Base-by-base conservation (phyloP, 805 yeast genomes). In the Candida boidinii region DNA sequence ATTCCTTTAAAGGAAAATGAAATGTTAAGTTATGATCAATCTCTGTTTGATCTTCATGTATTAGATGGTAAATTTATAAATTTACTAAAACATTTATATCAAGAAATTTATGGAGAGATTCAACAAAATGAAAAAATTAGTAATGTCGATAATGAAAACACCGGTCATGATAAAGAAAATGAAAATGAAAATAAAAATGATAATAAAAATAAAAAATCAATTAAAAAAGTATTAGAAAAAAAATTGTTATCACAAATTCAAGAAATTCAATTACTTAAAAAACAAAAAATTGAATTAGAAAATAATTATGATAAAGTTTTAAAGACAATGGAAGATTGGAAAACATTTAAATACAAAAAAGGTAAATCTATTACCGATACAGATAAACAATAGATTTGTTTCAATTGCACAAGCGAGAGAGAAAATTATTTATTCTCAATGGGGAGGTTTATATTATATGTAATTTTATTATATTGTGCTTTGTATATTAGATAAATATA, bases 181-280 rank as follows among this genome's bases (percentile, higher is more conserved):
- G 49, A 51, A 11, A 56, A 53, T 35, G 53, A 56, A 1, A 53
- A 53, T 35, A 42, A 42, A 27, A 41, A 47, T 7, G n/a, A 17
- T 8, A 29, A 29, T 19, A 17, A 19, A 3, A 30, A 18, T 12
- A 31, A 25, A 17, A 13, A 18, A 3, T 13, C 24, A n/a, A 16
- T 15, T 5, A 19, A 19, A 19, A 19, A n/a, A n/a, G n/a, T n/a
- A 7, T 15, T 24, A 13, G 20, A 45, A 45, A 23, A 33, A 26
- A 24, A 34, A 22, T 15, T 37, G 33, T 26, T 24, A 15, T 10
- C 22, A 3, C 42, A 41, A 9, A 44, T 44, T 17, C 42, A 28
- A 26, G 53, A 47, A 26, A 39, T 51, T 8, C 40, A 40, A 2
- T 25, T 21, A 10, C 36, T 51, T 28, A 45, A 43, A 20, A 32